Base-by-base conservation (phyloP, 78 protist species). In the Guillardia theta region DNA sequence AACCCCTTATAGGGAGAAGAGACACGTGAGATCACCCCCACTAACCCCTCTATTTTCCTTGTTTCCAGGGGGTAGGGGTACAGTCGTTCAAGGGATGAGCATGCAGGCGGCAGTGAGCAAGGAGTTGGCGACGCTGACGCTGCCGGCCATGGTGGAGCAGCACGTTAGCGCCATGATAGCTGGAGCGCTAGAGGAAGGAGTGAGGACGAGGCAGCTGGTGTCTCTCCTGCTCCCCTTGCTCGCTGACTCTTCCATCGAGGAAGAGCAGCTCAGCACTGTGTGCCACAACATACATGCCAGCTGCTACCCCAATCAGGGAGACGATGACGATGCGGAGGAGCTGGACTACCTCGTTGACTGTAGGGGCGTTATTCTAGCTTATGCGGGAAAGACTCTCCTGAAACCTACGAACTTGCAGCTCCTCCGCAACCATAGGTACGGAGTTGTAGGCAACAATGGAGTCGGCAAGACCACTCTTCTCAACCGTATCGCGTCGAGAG, bases 401-500 rank as follows among this genome's bases (percentile, higher is more conserved):
- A 37, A 43, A 48, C 48, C 90, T 10, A 78, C 90, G 19, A 15
- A 37, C 4, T 27, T 78, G 1, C 90, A 27, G 45, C 48, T 78
- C 9, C 19, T 27, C 43, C 90, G 90, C 50, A 43, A 43, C 90
- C 90, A 78, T 19, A 6, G 90, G 6, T 78, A 78, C 90, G 90
- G 90, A 22, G 48, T 78, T 6, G 90, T 78, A 0, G 90, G 90
- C 18, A 37, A 78, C 33, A 78, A 78, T 50, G 99, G 99, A 54
- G 88, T 93, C 0, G 99, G 99, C 44, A 98, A 98, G 94, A 95
- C 99, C 9, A 98, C 99, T 18, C 88, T 98, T 62, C 80, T 98
- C 48, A 43, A 97, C 76, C 95, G 97, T 41, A 93, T 98, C 64
- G 97, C 97, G 0, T 92, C 88, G 10, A 43, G 97, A 53, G 96